phyloP scores from a whole-genome alignment of 441 rosid genomes.

The Hura crepitans region DNA sequence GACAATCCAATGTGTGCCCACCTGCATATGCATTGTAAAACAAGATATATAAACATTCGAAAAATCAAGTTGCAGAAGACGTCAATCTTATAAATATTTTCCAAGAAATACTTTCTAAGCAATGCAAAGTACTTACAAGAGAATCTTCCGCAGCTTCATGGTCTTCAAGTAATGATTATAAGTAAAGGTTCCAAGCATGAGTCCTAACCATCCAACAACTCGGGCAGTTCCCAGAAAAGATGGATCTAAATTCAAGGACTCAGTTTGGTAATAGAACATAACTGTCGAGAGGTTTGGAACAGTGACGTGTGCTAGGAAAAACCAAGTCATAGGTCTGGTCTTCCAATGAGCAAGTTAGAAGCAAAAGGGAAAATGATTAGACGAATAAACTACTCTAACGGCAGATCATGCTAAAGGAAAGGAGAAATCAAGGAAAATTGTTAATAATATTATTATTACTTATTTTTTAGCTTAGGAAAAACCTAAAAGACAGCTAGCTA shows the following conservation, averaged over 20 bases:
- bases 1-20: conserved; percentile 73
- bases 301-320: conserved; percentile 79
- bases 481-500: not conserved
- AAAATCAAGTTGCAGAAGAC: conserved; percentile 12
- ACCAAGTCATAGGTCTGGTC: conserved; percentile 93
- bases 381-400: conserved; percentile 10
- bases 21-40: conserved; percentile 42
- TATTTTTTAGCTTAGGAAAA: too few relatives aligned
- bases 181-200: conserved; percentile 78
- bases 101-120: not conserved
- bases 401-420: not conserved
- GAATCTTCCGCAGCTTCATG: conserved; percentile 73
- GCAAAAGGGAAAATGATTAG: conserved; percentile 23
- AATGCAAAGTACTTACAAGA: conserved; percentile 44
- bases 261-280: conserved; percentile 92
- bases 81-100: not conserved
- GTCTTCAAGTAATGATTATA: conserved; percentile 68
- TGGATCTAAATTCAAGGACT: conserved; percentile 60
- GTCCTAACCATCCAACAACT: conserved; percentile 90
- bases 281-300: conserved; percentile 88
- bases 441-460: too few relatives aligned
- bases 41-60: conserved; percentile 13
- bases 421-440: not conserved
- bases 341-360: conserved; percentile 24
- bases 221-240: conserved; percentile 82